A percentile compares a stretch with the other conserved stretches of the same genome.
phyloP scores from a whole-genome alignment of 2,329 filamentous ascomycete species.

The Fusarium algeriense region DNA sequence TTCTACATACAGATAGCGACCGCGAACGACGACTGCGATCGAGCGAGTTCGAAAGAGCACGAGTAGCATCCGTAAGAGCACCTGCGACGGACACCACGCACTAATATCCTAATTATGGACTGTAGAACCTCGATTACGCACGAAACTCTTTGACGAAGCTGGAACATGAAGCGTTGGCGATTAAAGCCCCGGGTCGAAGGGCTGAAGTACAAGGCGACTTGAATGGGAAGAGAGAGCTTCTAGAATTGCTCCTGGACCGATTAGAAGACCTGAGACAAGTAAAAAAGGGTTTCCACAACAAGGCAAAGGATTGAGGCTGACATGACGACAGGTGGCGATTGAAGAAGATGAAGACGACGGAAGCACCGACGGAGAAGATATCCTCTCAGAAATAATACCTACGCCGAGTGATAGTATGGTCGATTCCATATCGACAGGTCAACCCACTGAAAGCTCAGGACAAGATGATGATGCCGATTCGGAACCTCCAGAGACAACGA shows the following conservation, averaged over 20 bases:
- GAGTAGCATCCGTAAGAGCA: conserved; percentile 56
- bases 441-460: conserved; percentile 30
- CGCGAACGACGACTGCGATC: conserved; percentile 68
- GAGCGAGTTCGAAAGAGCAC: conserved; percentile 73
- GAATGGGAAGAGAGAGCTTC: conserved; percentile 71
- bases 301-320: conserved; percentile 18
- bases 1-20: conserved; percentile 72
- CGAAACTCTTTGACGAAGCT: conserved; percentile 75
- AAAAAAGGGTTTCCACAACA: conserved; percentile 5
- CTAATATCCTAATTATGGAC: conserved; percentile 7
- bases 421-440: conserved; percentile 54
- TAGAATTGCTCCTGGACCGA: conserved; percentile 75
- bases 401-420: conserved; percentile 66
- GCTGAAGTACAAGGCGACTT: conserved; percentile 74
- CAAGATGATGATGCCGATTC: conserved; percentile 53
- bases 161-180: conserved; percentile 74
- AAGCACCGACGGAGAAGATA: conserved; percentile 68
- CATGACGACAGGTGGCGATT: conserved; percentile 48
- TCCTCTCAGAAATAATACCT: conserved; percentile 66
- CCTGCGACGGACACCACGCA: background rate
- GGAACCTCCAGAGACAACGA: conserved; percentile 60
- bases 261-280: conserved; percentile 77
- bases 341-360: conserved; percentile 55
- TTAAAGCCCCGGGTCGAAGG: conserved; percentile 69
- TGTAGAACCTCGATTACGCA: conserved; percentile 78